Base-by-base conservation (phyloP, 106 monocot species). In the Dendrobium nobile region DNA sequence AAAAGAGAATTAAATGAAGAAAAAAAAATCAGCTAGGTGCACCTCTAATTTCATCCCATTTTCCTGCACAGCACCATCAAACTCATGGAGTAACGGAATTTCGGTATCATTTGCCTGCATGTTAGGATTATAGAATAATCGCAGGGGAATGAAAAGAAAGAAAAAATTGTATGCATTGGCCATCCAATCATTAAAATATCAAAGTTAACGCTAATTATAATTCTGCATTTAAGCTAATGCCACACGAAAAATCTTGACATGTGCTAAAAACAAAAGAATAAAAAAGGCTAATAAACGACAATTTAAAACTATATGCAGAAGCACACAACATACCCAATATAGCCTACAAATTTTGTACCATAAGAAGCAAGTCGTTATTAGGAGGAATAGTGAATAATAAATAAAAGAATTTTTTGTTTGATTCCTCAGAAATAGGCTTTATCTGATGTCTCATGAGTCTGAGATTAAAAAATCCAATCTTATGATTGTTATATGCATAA, bases 41-140 rank as follows among this genome's bases (percentile, higher is more conserved):
- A 96, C 96, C 93, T 96, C 96, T 68, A 96, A 79, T 74, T 81
- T 85, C 11, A 81, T 68, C 47, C 87, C 88, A 84, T 78, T 75
- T 84, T 87, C 89, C 73, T 85, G 81, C 45, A 79, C 82, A 68
- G 75, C 65, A 41, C 90, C 86, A 84, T 89, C 89, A 37, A 73
- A 86, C 56, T 96, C 93, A 79, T 97, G 88, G 82, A 92, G 84
- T 43, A 97, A 83, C 78, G 96, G 96, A 81, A 97, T 94, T 88
- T 97, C 96, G 80, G 92, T 86, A 54, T 97, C 96, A 89, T 97
- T 97, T 73, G 87, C 87, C 96, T 96, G 78, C 48, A 74, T 4
- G 54, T 0, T 19, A 65, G 43, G n/a, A 84, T 37, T 42, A 4
- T 19, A n/a, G 18, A 48, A 15, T n/a, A 44, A 81, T 22, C 26